Base-by-base conservation (phyloP, 805 yeast species). In the Candida tallmaniae region DNA sequence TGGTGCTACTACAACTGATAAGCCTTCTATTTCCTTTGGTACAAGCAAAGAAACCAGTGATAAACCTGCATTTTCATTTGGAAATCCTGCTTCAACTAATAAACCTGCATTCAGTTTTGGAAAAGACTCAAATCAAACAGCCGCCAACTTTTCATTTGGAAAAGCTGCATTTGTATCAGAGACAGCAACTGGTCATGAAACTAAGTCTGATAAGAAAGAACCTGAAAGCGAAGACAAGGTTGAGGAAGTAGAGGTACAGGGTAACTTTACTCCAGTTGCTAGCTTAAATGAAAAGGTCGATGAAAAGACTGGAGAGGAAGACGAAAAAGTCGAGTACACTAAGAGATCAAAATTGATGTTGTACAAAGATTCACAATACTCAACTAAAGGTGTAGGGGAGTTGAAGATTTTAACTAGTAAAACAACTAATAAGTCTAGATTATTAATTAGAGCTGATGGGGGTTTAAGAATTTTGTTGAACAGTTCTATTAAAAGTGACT, bases 381-480 rank as follows among this genome's bases (percentile, higher is more conserved):
- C 65, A 23, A 60, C 76, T 5, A 72, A 73, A 43, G 97, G 97
- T 9, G 66, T 88, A 3, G 97, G 97, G 3, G 89, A 81, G 32
- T 66, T 88, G 46, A 83, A 86, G 49, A 66, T 90, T 9, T 64
- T 90, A 36, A 76, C 72, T 38, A 70, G 81, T 48, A 71, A 71
- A 33, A 69, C 64, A 2, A 78, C 82, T 7, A 62, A 66, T 15
- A 85, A 85, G 51, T 54, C 79, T 3, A 76, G 97, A 54, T 61
- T 85, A 10, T 62, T 90, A 23, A 72, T 90, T 14, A 77, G 97
- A 50, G 85, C 96, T 0, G 97, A 89, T 37, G 96, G 96, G 19
- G 79, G 87, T 25, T 81, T 83, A 25, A 74, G 95, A 47, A 79
- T 88, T 11, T 57, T 90, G 29, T 60, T 90, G 40, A 90, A 90